Evolutionary conservation across 495 filamentous ascomycete species (phyloP), one percentile per base, ranked within the genome.

Genomic region (Aspergillus bridgeri): DNA sequence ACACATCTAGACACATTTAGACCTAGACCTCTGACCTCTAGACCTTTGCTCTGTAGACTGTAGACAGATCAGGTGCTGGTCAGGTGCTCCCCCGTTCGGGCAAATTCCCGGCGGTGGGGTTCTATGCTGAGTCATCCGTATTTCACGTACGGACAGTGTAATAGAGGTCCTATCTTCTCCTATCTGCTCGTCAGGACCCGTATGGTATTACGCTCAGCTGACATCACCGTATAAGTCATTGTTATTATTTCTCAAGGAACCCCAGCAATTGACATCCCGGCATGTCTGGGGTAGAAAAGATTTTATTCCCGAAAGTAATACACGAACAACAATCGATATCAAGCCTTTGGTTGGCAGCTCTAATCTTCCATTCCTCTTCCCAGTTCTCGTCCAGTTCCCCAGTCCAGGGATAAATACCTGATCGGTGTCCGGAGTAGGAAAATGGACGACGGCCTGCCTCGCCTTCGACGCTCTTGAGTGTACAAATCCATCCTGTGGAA

Each of bases 31-130:
- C n/a, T n/a, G n/a, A n/a, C n/a, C n/a, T n/a, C n/a, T n/a, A n/a
- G n/a, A n/a, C n/a, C n/a, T n/a, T n/a, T n/a, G n/a, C n/a, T n/a
- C n/a, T n/a, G n/a, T n/a, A n/a, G n/a, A n/a, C n/a, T n/a, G n/a
- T n/a, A n/a, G n/a, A n/a, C n/a, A n/a, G n/a, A n/a, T n/a, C n/a
- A n/a, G n/a, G n/a, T n/a, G n/a, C n/a, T n/a, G n/a, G n/a, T n/a
- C n/a, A n/a, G n/a, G n/a, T n/a, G n/a, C n/a, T n/a, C n/a, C n/a
- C n/a, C n/a, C n/a, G n/a, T n/a, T n/a, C 61, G 64, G 64, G 49
- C 58, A 64, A 67, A 62, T 64, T 64, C 56, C 61, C 65, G 61
- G 61, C 46, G 56, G 63, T 48, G 38, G 51, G 27, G 48, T 9
- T 4, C 43, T n/a, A 15, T 20, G 25, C n/a, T 56, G 13, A 29